Evolutionary conservation across 441 rosid species (phyloP), one percentile per base, ranked within the genome.

Genomic region (Erodium moschatum): DNA sequence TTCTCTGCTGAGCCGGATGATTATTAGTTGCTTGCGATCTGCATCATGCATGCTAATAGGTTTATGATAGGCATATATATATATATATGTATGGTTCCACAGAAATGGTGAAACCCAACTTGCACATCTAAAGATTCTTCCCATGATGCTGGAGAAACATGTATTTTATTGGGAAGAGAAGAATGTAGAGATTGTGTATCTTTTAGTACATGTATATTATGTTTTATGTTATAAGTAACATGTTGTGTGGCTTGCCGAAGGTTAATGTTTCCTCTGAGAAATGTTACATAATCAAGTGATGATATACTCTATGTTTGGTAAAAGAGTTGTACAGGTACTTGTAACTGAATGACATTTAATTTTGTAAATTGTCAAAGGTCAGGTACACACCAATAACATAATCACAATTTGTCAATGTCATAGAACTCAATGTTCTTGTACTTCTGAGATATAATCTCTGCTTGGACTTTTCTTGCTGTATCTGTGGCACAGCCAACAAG

Each of bases 391-490:
- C 12, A 46, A n/a, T n/a, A 46, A 46, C 54, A 13, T 46, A 46
- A 46, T 46, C 54, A 46, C 54, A 46, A 46, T 81, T 75, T 84
- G 78, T 91, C 87, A 11, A 84, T 75, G 74, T 93, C 92, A 66
- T 93, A 91, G 68, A 88, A 91, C 80, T 91, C 97, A 19, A 94
- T 89, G 81, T 87, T 88, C 85, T 91, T 89, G 83, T 94, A 88
- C 83, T 94, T 94, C 44, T 88, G 98, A 42, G 98, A 91, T 72
- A 91, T 94, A 21, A 94, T 86, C 84, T 94, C 96, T 4, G 96
- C 98, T 79, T 89, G 89, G 69, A 94, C 96, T 82, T 91, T 94
- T 82, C 98, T 86, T 66, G 97, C 98, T 7, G 97, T 91, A 73
- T 94, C 96, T 0, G 96, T 89, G 0, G 97, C 97, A 77, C 98